These are phyloP conservation scores for Miscanthus sacchariflorus DNA, from an alignment of 202 grass and related monocot genomes.

Conservation along the genomic window DNA sequence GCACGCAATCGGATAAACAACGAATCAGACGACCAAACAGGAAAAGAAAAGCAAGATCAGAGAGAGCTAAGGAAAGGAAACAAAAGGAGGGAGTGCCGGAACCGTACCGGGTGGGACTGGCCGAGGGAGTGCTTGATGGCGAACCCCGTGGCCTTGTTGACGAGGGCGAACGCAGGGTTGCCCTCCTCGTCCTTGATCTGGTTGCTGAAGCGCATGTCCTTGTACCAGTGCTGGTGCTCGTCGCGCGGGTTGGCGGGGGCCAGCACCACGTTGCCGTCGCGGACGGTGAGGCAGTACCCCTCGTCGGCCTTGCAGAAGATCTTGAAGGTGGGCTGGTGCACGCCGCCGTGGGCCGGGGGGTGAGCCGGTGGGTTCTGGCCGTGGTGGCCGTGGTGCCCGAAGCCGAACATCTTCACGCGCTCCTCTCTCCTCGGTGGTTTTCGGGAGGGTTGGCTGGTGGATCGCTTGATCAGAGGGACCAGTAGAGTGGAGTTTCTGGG, in stretches of 20 bases:
- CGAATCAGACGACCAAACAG: no score
- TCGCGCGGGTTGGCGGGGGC: slow-evolving; percentile 76
- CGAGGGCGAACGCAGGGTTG: slow-evolving; percentile 67
- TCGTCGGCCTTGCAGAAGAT: slow-evolving; percentile 81
- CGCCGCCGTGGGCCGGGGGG: not conserved
- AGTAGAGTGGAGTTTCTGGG: not conserved
- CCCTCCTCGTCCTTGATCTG: slow-evolving; percentile 86
- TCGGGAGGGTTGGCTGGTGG: slow-evolving; percentile 9
- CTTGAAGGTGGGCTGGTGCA: slow-evolving; percentile 73
- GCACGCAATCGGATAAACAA: no score
- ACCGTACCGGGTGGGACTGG: slow-evolving; percentile 73
- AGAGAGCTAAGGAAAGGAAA: no score
- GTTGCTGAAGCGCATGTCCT: slow-evolving; percentile 77
- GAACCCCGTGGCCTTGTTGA: slow-evolving; percentile 80
- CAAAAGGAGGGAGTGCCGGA: no score
- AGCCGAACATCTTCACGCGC: slow-evolving; percentile 50
- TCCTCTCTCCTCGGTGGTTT: slow-evolving; percentile 22
- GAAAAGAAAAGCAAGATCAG: no score
- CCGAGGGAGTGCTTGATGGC: slow-evolving; percentile 93
- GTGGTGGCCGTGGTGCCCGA: slow-evolving; percentile 67
- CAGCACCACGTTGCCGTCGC: slow-evolving; percentile 81
- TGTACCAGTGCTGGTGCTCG: slow-evolving; percentile 89
- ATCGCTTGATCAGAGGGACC: not conserved
- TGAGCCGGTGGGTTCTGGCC: slow-evolving; percentile 49
- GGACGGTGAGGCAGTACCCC: slow-evolving; percentile 72